Base-by-base conservation (phyloP, 352 stramenopile genomes). In the Phytopythium litorale region DNA sequence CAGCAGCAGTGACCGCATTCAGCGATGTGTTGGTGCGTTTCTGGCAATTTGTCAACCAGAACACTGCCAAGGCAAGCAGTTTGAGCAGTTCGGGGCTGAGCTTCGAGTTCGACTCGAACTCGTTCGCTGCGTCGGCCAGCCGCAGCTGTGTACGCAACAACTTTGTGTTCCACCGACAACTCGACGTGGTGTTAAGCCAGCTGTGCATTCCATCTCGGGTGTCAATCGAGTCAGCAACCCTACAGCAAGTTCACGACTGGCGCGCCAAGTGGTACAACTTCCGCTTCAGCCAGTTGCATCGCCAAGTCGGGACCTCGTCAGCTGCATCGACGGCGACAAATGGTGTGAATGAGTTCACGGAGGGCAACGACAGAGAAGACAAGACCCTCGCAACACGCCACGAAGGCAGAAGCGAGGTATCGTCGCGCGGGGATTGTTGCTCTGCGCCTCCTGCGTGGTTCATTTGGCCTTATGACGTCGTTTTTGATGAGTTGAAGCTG, bases 101-200 rank as follows among this genome's bases (percentile, higher is more conserved):
- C 11, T 48, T 58, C 32, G 52, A 46, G 30, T 58, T 18, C 6
- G 33, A 40, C 38, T 58, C 52, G n/a, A 58, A 33, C 33, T 46
- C 52, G 6, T 33, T 32, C 18, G 32, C 19, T 1, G 32, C 52
- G 0, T 58, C 32, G 9, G 52, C 52, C 12, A 32, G 32, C 28
- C 32, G 52, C 2, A 58, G 52, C 52, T 58, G 19, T 23, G 32
- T 58, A 9, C 52, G 52, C 18, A 58, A 43, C 33, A 58, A 58
- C 52, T 58, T 58, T 9, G 52, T 48, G 19, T 58, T 58, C 33
- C 52, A 58, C 32, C 9, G 52, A 11, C 52, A 46, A n/a, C 52
- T 58, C 1, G 52, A 58, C 16, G 52, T 9, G 13, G 52, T 58
- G 7, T 16, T 58, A 4, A 43, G 19, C 9, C 25, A 56, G 7